phyloP scores from a whole-genome alignment of 75 land plant species.

The Chamaecyparis obtusa region DNA sequence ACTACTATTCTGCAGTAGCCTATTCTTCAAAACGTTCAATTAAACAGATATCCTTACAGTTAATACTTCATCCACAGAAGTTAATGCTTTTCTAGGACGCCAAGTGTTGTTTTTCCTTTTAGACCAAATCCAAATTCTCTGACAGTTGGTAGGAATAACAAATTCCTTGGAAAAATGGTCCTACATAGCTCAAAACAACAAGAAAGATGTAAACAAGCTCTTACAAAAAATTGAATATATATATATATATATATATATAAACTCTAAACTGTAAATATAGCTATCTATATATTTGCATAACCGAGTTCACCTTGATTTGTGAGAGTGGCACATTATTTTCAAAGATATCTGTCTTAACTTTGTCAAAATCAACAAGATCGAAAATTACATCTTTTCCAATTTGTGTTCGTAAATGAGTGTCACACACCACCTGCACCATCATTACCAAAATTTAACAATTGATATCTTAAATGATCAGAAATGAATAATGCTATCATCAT shows the following conservation, averaged over 20 bases:
- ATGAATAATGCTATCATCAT: background rate
- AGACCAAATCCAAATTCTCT: background rate
- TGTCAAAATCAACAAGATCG: conserved; percentile 2
- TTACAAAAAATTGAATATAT: background rate
- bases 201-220: background rate
- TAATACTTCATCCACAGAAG: background rate
- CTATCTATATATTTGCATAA: background rate
- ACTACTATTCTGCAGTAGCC: background rate
- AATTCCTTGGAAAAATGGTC: background rate
- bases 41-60: background rate
- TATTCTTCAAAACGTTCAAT: background rate
- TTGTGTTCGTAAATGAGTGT: background rate
- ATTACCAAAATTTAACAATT: background rate
- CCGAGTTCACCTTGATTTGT: background rate
- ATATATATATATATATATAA: background rate
- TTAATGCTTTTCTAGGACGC: background rate
- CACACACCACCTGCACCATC: background rate
- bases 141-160: background rate
- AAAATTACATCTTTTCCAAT: background rate
- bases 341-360: background rate
- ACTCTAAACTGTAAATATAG: background rate
- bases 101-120: background rate
- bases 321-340: background rate
- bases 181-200: background rate
- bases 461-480: background rate